These are phyloP conservation scores for Metschnikowia sp. DNA, from an alignment of 805 yeast genomes.

Conservation along the genomic window DNA sequence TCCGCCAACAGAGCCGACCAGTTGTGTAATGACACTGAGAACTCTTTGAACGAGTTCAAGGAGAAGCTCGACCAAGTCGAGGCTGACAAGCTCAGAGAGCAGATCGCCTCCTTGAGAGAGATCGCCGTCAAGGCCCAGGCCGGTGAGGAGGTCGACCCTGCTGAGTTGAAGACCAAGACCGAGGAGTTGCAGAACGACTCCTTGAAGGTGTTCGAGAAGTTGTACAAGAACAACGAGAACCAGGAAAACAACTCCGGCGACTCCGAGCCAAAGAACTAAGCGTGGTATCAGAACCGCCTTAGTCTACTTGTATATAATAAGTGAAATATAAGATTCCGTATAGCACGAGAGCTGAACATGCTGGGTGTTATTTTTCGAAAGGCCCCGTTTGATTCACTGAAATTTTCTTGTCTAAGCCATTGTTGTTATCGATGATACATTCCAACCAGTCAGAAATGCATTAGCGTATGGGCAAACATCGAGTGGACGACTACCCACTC, in stretches of 20 bases:
- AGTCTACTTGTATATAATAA: slow-evolving; percentile 18
- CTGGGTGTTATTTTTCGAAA: too few relatives aligned
- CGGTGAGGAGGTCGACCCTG: slow-evolving; percentile 58
- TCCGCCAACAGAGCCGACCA: slow-evolving; percentile 81
- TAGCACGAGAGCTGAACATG: too few relatives aligned
- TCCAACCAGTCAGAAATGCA: too few relatives aligned
- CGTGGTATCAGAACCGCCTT: background rate
- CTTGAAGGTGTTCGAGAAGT: slow-evolving; percentile 72
- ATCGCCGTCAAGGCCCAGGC: slow-evolving; percentile 62
- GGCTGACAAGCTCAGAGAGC: slow-evolving; percentile 41
- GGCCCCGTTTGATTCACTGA: too few relatives aligned
- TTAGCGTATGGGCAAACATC: too few relatives aligned
- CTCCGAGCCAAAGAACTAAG: slow-evolving; percentile 28
- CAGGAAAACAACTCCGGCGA: slow-evolving; percentile 20
- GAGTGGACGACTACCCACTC: too few relatives aligned
- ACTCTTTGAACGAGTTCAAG: slow-evolving; percentile 46
- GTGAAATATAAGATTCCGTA: slow-evolving; percentile 8
- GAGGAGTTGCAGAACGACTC: slow-evolving; percentile 74
- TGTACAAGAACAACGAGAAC: slow-evolving; percentile 31
- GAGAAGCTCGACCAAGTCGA: slow-evolving; percentile 45
- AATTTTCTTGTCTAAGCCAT: background rate
- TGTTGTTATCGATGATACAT: background rate
- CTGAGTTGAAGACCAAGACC: slow-evolving; percentile 66
- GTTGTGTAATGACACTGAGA: slow-evolving; percentile 55
- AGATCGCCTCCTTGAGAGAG: slow-evolving; percentile 44